Conservation (phyloP, 2,329 filamentous ascomycete species). For the Verticillium klebahnii region DNA sequence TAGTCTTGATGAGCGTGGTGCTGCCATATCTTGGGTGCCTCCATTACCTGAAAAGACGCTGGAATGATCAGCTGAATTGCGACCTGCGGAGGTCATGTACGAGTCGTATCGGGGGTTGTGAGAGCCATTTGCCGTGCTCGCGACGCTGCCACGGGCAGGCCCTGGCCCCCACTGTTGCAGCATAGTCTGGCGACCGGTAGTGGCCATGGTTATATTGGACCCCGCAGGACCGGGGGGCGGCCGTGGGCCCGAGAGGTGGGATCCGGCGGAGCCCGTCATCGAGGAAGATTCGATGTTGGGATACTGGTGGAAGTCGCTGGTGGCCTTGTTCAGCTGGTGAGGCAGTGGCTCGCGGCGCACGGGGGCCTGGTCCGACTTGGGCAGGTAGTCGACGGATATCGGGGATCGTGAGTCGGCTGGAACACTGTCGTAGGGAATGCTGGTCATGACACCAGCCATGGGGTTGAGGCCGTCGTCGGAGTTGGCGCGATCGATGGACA, state of each 20-base stretch:
- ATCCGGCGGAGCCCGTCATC: conserved; percentile 41
- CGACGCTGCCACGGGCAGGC: conserved; percentile 48
- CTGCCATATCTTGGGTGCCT: conserved; percentile 33
- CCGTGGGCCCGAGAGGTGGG: conserved; percentile 57
- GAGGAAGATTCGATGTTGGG: conserved; percentile 61
- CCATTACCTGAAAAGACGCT: conserved; percentile 54
- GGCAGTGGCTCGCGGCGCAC: conserved; percentile 69
- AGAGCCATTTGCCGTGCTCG: conserved; percentile 40
- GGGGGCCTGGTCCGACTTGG: conserved; percentile 59
- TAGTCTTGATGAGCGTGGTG: conserved; percentile 44
- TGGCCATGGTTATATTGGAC: conserved; percentile 66
- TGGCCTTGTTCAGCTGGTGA: conserved; percentile 76
- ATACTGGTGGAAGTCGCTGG: conserved; percentile 84
- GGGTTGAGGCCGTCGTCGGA: conserved; percentile 66
- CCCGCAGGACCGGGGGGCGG: conserved; percentile 45
- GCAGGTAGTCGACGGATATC: conserved; percentile 68
- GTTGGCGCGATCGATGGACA: conserved; percentile 65
- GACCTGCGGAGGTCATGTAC: conserved; percentile 54
- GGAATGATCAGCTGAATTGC: conserved; percentile 48
- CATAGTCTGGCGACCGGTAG: conserved; percentile 66
- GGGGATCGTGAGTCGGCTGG: conserved; percentile 63
- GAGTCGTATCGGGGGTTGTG: conserved; percentile 61
- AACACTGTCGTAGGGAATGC: conserved; percentile 79
- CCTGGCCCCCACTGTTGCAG: conserved; percentile 69
- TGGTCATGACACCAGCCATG: conserved; percentile 78